These are phyloP conservation scores for Durusdinium trenchii DNA, from an alignment of 73 alveolate species.

Conservation along the genomic window DNA sequence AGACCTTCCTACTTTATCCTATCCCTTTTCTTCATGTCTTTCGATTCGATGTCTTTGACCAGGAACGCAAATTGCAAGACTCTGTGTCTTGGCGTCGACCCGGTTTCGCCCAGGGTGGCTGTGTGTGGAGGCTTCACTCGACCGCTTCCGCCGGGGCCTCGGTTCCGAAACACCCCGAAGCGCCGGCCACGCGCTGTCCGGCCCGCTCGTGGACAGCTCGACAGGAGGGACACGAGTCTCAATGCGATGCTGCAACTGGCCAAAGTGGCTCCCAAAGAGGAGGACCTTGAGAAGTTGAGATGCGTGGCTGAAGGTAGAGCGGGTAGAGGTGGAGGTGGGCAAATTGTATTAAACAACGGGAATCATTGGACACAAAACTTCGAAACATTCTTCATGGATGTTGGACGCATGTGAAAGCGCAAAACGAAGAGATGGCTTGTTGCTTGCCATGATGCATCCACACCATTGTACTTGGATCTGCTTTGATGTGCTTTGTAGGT, in stretches of 20 bases:
- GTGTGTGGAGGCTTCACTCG: slow-evolving; percentile 83
- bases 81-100: not conserved
- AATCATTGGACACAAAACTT: not conserved
- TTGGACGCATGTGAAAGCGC: no score
- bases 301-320: not conserved
- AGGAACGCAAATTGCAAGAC: not conserved
- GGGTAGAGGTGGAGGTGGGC: not conserved
- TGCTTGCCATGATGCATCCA: not conserved
- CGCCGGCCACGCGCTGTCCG: not conserved
- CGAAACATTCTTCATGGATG: no score
- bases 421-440: no score
- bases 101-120: not conserved
- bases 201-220: not conserved
- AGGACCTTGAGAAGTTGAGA: slow-evolving; percentile 43
- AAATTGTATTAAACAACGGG: not conserved
- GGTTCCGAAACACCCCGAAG: not conserved
- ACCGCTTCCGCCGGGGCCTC: slow-evolving; percentile 57
- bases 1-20: no score
- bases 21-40: no score
- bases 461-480: not conserved
- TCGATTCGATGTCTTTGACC: not conserved
- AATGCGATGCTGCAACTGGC: slow-evolving; percentile 65
- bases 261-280: slow-evolving; percentile 50
- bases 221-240: slow-evolving; percentile 48
- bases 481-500: no score